phyloP scores from a whole-genome alignment of 1,139 yeast genomes.

The Kluyveromyces sp. region DNA sequence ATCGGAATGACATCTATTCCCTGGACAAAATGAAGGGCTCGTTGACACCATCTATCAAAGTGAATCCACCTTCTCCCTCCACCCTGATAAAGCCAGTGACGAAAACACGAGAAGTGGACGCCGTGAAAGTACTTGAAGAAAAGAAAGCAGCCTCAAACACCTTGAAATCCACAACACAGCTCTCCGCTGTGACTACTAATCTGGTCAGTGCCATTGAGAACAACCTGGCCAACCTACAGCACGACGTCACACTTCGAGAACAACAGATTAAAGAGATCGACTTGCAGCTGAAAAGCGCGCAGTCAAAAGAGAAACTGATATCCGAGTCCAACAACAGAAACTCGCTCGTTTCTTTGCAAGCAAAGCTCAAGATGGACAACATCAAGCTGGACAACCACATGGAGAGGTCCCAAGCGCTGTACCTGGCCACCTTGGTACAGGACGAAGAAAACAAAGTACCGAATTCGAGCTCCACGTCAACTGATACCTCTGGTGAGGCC shows the following conservation, averaged over 20 bases:
- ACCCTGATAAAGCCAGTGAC: conserved; percentile 1
- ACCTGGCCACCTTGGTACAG: conserved; percentile 50
- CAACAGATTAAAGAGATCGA: conserved; percentile 37
- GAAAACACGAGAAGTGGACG: not conserved
- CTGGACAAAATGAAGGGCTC: conserved; percentile 7
- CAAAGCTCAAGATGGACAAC: conserved; percentile 6
- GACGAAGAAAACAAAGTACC: conserved; percentile 37
- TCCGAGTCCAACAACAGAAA: conserved; percentile 5
- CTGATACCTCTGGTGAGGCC: conserved; percentile 28
- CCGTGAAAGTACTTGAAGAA: not conserved
- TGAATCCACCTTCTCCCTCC: conserved; percentile 7
- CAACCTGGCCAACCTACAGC: conserved; percentile 7
- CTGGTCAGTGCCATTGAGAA: conserved; percentile 10
- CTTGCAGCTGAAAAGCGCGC: conserved; percentile 41
- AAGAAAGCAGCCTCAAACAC: conserved; percentile 6
- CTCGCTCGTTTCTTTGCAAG: not conserved
- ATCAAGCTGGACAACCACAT: conserved; percentile 20
- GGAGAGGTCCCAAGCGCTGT: conserved; percentile 54
- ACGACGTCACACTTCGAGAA: conserved; percentile 22
- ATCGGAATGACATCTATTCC: conserved; percentile 1
- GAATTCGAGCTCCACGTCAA: not conserved
- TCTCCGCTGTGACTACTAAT: conserved; percentile 9
- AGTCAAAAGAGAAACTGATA: conserved; percentile 14
- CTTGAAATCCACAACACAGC: conserved; percentile 7
- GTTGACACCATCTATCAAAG: conserved; percentile 6